Conservation (phyloP, 202 grass and related monocot species). For the Setaria viridis region DNA sequence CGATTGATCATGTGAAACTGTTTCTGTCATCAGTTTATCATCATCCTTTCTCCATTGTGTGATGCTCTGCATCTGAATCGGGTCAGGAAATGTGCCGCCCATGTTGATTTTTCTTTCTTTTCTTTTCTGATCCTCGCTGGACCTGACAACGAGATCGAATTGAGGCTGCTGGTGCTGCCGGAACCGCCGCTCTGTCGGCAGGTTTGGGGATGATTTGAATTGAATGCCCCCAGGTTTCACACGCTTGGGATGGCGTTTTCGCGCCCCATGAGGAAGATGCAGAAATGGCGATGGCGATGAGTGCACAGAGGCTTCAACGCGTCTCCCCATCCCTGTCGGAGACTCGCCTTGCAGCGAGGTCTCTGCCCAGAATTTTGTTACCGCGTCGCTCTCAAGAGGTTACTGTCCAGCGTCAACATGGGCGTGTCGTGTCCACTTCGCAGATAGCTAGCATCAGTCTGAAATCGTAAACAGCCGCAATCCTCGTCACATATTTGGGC, state of each 20-base stretch:
- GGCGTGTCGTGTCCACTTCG: not conserved
- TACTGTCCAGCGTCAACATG: not conserved
- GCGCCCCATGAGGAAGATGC: constrained; percentile 14
- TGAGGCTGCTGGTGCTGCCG: constrained; percentile 2
- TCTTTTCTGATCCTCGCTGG: not conserved
- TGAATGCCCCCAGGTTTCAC: constrained; percentile 17
- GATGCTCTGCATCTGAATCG: not conserved
- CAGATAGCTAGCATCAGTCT: not conserved
- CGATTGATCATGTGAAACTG: not conserved
- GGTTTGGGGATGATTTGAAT: constrained; percentile 17
- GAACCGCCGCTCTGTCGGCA: constrained; percentile 45
- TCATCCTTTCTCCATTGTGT: not conserved
- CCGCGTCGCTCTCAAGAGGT: constrained; percentile 31
- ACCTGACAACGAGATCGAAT: not conserved
- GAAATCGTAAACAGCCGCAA: constrained; percentile 22
- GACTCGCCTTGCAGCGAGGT: not conserved
- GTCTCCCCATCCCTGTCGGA: constrained; percentile 28
- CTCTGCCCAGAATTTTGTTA: constrained; percentile 32
- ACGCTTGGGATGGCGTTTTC: not conserved
- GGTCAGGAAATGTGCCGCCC: not conserved
- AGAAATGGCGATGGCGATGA: constrained; percentile 13
- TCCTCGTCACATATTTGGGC: not conserved
- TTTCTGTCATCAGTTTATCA: not conserved
- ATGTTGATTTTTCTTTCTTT: not conserved
- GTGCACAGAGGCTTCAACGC: constrained; percentile 10